Conservation (phyloP, 2,329 filamentous ascomycete genomes). For the Microdochium nivale region DNA sequence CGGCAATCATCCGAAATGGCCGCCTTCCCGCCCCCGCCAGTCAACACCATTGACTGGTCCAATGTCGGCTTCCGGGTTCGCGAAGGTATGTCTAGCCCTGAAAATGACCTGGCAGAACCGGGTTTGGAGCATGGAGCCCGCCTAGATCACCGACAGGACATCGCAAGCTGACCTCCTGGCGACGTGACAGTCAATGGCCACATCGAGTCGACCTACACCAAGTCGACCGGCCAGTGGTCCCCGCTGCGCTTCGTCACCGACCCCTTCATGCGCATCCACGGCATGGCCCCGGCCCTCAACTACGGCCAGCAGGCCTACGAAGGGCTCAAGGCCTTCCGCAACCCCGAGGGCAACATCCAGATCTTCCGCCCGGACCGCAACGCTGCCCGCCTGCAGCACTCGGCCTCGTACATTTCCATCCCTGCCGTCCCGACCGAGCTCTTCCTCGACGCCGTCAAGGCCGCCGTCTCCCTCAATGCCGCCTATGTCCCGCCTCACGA, state of each 20-base stretch:
- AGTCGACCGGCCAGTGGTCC: slow-evolving; percentile 68
- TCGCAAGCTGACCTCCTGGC: neutral
- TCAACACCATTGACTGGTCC: slow-evolving; percentile 83
- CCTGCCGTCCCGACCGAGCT: slow-evolving; percentile 68
- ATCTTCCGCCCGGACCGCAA: slow-evolving; percentile 87
- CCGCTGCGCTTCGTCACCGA: slow-evolving; percentile 70
- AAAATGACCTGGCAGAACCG: neutral
- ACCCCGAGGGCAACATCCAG: slow-evolving; percentile 62
- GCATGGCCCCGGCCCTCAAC: slow-evolving; percentile 91
- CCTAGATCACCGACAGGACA: neutral
- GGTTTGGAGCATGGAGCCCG: too few species aligned
- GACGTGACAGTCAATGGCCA: slow-evolving; percentile 74
- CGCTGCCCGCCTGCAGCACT: slow-evolving; percentile 75
- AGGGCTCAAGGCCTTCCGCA: slow-evolving; percentile 93
- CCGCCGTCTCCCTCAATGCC: slow-evolving; percentile 82
- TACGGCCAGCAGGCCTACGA: slow-evolving; percentile 98
- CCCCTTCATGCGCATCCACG: slow-evolving; percentile 82
- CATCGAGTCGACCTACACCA: slow-evolving; percentile 78
- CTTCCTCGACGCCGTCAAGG: slow-evolving; percentile 67
- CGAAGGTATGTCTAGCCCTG: slow-evolving; percentile 55
- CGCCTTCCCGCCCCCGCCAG: slow-evolving; percentile 66
- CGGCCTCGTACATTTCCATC: slow-evolving; percentile 73
- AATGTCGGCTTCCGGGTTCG: slow-evolving; percentile 89
- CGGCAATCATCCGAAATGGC: slow-evolving; percentile 26
- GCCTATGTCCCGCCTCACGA: slow-evolving; percentile 84